Conservation (phyloP, 495 filamentous ascomycete genomes). For the Cairneyella variabilis region DNA sequence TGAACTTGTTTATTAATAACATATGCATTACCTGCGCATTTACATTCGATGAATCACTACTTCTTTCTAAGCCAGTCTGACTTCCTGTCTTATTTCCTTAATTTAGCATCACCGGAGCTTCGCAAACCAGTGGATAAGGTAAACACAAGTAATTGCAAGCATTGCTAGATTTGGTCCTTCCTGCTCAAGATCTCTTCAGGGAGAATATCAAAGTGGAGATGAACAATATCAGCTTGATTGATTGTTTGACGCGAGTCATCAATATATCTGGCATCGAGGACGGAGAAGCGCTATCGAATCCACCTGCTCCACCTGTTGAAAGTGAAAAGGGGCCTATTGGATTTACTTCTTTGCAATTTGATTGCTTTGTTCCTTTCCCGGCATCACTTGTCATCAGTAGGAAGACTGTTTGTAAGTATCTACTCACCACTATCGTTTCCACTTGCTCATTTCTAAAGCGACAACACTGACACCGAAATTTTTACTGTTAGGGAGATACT, state of each 20-base stretch:
- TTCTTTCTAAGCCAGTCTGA: conserved; percentile 96
- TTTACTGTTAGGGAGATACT: conserved; percentile 67
- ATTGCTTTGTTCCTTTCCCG: conserved; percentile 91
- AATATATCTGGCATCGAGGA: conserved; percentile 88
- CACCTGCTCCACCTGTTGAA: conserved; percentile 46
- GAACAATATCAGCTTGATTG: conserved; percentile 86
- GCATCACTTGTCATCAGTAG: conserved; percentile 89
- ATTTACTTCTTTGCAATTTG: conserved; percentile 83
- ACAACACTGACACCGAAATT: too few relatives aligned
- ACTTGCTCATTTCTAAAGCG: background rate
- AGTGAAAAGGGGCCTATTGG: conserved; percentile 81
- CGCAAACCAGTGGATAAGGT: conserved; percentile 79
- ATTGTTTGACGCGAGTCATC: conserved; percentile 88
- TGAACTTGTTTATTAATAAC: conserved; percentile 85
- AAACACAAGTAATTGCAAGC: conserved; percentile 84
- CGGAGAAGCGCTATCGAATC: conserved; percentile 56
- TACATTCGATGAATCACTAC: conserved; percentile 90
- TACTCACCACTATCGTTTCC: background rate
- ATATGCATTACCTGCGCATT: conserved; percentile 75
- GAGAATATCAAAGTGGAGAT: conserved; percentile 93
- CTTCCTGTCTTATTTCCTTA: conserved; percentile 94
- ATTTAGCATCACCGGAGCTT: conserved; percentile 77
- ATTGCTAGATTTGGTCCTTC: conserved; percentile 86
- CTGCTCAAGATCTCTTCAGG: conserved; percentile 89
- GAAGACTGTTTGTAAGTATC: conserved; percentile 83